A percentile compares a stretch with the other conserved stretches of the same genome.
phyloP scores from a whole-genome alignment of 495 filamentous ascomycete species.

The Penicillium flavigenum region DNA sequence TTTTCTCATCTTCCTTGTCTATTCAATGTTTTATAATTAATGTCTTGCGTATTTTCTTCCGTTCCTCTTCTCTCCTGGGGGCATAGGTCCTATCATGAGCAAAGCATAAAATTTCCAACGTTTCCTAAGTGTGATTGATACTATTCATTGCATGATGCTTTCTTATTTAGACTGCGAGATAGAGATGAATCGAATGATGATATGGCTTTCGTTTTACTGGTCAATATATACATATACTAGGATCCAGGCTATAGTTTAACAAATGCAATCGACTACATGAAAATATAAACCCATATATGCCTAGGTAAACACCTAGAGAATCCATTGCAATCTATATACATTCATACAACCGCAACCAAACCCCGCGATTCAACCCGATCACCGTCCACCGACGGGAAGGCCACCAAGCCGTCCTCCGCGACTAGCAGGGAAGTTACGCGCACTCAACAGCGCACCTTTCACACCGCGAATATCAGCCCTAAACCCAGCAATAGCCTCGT shows the following conservation, averaged over 20 bases:
- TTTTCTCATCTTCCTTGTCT: conserved; percentile 22
- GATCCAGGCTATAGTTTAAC: not conserved
- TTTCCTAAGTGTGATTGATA: conserved; percentile 6
- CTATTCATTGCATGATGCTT: not conserved
- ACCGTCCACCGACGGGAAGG: conserved; percentile 20
- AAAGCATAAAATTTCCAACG: conserved; percentile 16
- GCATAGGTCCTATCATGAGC: conserved; percentile 25
- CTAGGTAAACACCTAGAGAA: not conserved
- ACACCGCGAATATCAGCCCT: conserved; percentile 84
- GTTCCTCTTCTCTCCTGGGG: conserved; percentile 14
- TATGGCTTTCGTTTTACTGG: not conserved
- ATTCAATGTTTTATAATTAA: conserved; percentile 27
- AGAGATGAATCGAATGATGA: conserved; percentile 16
- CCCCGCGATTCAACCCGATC: not conserved
- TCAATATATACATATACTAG: not conserved
- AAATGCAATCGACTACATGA: not conserved
- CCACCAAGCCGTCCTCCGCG: conserved; percentile 32
- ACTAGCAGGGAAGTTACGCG: conserved; percentile 61
- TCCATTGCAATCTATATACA: not conserved
- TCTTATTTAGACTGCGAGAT: conserved; percentile 18
- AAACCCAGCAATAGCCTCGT: conserved; percentile 75
- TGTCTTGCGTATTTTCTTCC: conserved; percentile 24
- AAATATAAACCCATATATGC: not conserved
- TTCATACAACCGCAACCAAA: not conserved
- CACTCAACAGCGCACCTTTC: conserved; percentile 89